A percentile compares a stretch with the other conserved stretches of the same genome.
Evolutionary conservation across 2,329 filamentous ascomycete species (phyloP).

Genomic region (Colletotrichum australisinense): DNA sequence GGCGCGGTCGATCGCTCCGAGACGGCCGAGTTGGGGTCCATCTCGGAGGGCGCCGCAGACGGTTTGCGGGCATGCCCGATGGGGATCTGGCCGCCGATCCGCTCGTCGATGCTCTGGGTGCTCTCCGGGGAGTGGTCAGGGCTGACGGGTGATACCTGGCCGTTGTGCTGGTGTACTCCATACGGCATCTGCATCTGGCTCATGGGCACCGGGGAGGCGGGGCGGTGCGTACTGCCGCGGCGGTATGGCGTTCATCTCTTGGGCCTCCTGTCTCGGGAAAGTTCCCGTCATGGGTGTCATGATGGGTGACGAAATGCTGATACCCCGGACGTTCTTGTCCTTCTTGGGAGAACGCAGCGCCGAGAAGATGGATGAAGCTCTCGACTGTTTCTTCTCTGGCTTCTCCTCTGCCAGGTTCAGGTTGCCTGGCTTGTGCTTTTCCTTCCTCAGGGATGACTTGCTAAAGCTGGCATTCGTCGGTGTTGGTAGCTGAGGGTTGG

Average conservation of each 20-base stretch:
- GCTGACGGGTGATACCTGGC: constrained; percentile 55
- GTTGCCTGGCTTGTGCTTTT: constrained; percentile 60
- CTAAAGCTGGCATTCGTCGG: constrained; percentile 46
- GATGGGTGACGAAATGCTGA: constrained; percentile 74
- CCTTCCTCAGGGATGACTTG: constrained; percentile 51
- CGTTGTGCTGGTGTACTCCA: constrained; percentile 43
- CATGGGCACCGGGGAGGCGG: constrained; percentile 67
- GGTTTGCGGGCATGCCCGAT: constrained; percentile 49
- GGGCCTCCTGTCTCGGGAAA: constrained; percentile 65
- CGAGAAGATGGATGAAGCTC: constrained; percentile 69
- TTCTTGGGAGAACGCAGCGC: constrained; percentile 71
- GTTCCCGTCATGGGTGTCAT: constrained; percentile 72
- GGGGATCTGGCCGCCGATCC: constrained; percentile 56
- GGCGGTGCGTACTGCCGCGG: constrained; percentile 69
- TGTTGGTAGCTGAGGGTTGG: constrained; percentile 39
- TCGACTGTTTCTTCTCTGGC: constrained; percentile 63
- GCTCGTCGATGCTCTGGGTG: constrained; percentile 67
- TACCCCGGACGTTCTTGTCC: constrained; percentile 61
- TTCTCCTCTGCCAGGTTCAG: constrained; percentile 58
- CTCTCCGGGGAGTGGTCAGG: constrained; percentile 60
- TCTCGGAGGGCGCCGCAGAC: constrained; percentile 49
- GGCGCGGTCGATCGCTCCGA: constrained; percentile 63
- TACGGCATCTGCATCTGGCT: constrained; percentile 57
- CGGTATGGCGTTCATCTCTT: constrained; percentile 68
- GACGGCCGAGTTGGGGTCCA: constrained; percentile 62